Percentiles rank a stretch among this genome's conserved stretches.
phyloP scores from a whole-genome alignment of 805 yeast species.

The Suhomyces kilbournensis region DNA sequence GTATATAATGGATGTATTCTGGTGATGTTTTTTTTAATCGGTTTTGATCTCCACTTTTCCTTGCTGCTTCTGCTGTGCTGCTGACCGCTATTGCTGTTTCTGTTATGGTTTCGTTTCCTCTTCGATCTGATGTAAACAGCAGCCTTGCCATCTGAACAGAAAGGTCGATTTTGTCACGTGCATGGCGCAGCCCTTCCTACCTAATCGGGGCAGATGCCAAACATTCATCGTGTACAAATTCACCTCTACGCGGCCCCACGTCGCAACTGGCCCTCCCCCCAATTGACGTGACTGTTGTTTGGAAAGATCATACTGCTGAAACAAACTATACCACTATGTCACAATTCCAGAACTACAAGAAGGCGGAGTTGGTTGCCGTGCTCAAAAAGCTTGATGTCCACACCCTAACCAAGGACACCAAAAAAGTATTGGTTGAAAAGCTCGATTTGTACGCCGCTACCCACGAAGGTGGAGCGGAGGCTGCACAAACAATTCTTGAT shows the following conservation, averaged over 20 bases:
- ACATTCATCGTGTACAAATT: neutral
- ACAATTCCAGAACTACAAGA: slow-evolving; percentile 33
- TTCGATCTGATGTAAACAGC: neutral
- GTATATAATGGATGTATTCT: neutral
- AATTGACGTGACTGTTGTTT: slow-evolving; percentile 3
- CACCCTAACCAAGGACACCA: slow-evolving; percentile 39
- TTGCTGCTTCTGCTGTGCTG: no score
- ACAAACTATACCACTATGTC: slow-evolving; percentile 22
- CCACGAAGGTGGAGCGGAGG: slow-evolving; percentile 23
- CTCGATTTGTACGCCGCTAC: slow-evolving; percentile 25
- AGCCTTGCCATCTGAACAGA: neutral
- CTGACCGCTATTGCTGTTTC: no score
- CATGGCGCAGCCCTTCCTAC: neutral
- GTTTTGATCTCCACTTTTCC: neutral
- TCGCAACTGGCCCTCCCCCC: slow-evolving; percentile 1
- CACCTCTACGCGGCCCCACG: slow-evolving; percentile 1
- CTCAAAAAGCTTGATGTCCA: slow-evolving; percentile 34
- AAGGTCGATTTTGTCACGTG: neutral
- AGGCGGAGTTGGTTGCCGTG: slow-evolving; percentile 38
- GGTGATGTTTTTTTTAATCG: no score
- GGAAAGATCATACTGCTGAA: neutral
- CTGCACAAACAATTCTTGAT: slow-evolving; percentile 15
- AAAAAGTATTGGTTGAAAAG: slow-evolving; percentile 39
- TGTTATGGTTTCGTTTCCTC: neutral
- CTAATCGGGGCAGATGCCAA: neutral